These are phyloP conservation scores for Boletus subcaerulescens DNA, from an alignment of 768 basidiomycete species.

Conservation along the genomic window DNA sequence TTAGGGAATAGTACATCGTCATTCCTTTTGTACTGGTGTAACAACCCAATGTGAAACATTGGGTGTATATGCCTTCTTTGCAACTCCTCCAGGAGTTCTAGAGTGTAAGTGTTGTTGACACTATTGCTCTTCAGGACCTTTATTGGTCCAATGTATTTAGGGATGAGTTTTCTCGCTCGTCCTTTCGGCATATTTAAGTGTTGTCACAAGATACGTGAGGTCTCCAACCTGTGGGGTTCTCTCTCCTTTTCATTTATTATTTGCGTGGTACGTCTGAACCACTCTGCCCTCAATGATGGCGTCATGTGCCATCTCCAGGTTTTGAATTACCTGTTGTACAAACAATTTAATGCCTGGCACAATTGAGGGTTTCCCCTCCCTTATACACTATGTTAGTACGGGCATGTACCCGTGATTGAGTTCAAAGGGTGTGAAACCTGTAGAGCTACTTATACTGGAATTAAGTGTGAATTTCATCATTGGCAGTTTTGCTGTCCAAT, in stretches of 20 bases:
- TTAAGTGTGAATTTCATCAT: not conserved
- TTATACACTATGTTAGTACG: not conserved
- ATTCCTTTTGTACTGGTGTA: not conserved
- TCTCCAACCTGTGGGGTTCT: no score
- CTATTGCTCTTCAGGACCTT: not conserved
- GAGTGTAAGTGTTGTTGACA: not conserved
- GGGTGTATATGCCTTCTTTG: not conserved
- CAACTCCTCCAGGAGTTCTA: not conserved
- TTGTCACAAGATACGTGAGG: rapidly evolving
- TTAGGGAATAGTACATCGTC: not conserved
- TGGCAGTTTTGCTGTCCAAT: conserved; percentile 25
- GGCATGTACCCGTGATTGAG: not conserved
- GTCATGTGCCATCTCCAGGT: no score
- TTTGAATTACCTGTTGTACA: no score
- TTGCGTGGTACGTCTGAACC: no score
- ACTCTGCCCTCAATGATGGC: no score
- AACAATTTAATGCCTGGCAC: no score
- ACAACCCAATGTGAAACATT: not conserved
- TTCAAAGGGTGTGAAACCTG: not conserved
- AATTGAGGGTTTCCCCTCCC: no score
- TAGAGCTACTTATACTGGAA: not conserved
- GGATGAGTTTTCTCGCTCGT: no score
- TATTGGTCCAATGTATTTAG: not conserved
- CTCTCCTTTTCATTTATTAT: no score
- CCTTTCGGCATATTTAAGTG: no score